These are phyloP conservation scores for Sungouiozyma intestinalis DNA, from an alignment of 805 yeast genomes.

Conservation along the genomic window DNA sequence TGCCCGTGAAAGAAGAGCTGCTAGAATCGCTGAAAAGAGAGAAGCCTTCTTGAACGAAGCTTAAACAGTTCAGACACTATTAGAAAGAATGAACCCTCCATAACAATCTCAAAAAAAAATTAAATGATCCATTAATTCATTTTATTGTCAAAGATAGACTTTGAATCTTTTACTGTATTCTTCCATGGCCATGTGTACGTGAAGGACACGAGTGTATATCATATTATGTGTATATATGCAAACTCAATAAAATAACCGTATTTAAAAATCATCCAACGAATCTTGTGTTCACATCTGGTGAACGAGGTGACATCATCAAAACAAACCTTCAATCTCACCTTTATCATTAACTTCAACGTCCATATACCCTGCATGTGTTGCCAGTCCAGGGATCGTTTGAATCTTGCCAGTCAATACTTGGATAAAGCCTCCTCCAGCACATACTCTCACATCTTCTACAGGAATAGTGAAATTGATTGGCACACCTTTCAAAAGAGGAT, in stretches of 20 bases:
- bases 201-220: not conserved
- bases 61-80: constrained; percentile 20
- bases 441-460: constrained; percentile 85
- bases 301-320: constrained; percentile 34
- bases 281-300: too few species aligned
- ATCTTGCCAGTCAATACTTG: constrained; percentile 96
- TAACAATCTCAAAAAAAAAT: not conserved
- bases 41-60: constrained; percentile 79
- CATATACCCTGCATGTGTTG: constrained; percentile 95
- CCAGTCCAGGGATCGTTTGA: constrained; percentile 94
- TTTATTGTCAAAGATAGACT: not conserved
- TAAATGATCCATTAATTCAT: not conserved
- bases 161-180: not conserved
- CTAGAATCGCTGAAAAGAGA: constrained; percentile 94
- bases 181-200: not conserved
- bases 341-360: constrained; percentile 84
- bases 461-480: constrained; percentile 93
- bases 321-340: constrained; percentile 90
- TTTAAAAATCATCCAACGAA: not conserved
- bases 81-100: not conserved
- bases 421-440: constrained; percentile 93
- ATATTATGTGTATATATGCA: not conserved
- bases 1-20: constrained; percentile 98
- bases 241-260: not conserved
- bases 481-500: constrained; percentile 85